A percentile compares a stretch with the other conserved stretches of the same genome.
These are phyloP conservation scores for Pseudocercospora pini-densiflorae DNA, from an alignment of 2,329 filamentous ascomycete species.

Conservation along the genomic window DNA sequence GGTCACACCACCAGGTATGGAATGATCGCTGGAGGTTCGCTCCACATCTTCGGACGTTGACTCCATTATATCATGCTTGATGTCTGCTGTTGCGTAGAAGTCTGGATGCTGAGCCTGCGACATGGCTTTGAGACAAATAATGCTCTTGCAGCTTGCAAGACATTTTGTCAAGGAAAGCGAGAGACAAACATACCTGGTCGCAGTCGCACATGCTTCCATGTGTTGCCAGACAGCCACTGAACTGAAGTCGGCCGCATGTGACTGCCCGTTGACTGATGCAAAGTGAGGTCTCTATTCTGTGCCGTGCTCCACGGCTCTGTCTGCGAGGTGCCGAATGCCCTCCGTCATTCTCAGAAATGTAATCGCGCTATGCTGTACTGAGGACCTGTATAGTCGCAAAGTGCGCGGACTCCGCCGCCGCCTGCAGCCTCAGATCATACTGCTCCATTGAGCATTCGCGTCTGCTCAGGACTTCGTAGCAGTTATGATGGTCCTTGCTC, in stretches of 20 bases:
- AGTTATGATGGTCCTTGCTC: too few species aligned
- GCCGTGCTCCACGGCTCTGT: neutral
- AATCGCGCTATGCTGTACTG: too few species aligned
- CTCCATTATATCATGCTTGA: neutral
- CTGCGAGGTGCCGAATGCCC: too few species aligned
- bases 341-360: too few species aligned
- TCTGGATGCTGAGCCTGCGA: neutral
- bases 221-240: neutral
- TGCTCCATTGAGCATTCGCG: neutral
- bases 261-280: neutral
- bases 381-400: neutral
- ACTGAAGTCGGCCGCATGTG: neutral
- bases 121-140: constrained; percentile 11
- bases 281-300: neutral
- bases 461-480: too few species aligned
- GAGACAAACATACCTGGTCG: constrained; percentile 2
- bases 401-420: neutral
- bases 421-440: neutral
- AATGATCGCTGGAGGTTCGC: neutral
- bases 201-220: neutral
- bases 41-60: neutral
- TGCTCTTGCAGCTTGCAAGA: neutral
- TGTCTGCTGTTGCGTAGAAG: neutral
- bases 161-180: neutral
- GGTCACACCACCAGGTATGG: neutral